Evolutionary conservation across 2,329 filamentous ascomycete species (phyloP).

Genomic region (Daldinia eschscholtzii): DNA sequence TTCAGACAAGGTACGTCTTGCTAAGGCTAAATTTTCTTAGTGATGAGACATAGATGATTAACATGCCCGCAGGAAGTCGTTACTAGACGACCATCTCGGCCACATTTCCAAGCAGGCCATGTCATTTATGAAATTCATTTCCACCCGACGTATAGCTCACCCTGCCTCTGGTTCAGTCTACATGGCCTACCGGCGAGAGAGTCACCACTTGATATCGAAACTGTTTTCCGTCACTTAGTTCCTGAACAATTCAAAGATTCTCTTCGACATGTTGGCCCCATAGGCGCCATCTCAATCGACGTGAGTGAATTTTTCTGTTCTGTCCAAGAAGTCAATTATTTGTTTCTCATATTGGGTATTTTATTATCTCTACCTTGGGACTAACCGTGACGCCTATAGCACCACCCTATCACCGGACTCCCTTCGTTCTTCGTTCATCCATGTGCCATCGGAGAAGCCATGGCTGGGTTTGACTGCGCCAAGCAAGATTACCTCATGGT

Average conservation of each 20-base stretch:
- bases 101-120: slow-evolving; percentile 56
- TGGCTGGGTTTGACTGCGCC: slow-evolving; percentile 73
- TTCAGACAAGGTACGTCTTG: slow-evolving; percentile 61
- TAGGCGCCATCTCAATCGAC: slow-evolving; percentile 81
- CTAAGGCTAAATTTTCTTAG: not conserved
- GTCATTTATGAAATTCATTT: slow-evolving; percentile 81
- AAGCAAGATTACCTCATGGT: slow-evolving; percentile 81
- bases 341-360: slow-evolving; percentile 56
- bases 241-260: slow-evolving; percentile 72
- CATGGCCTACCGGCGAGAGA: slow-evolving; percentile 69
- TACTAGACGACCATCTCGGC: slow-evolving; percentile 48
- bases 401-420: slow-evolving; percentile 83
- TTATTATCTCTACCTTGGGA: slow-evolving; percentile 55
- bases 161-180: slow-evolving; percentile 81
- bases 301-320: slow-evolving; percentile 65
- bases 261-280: slow-evolving; percentile 71
- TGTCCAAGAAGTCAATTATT: slow-evolving; percentile 53
- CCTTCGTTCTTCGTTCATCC: slow-evolving; percentile 94
- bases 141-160: slow-evolving; percentile 80
- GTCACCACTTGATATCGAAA: slow-evolving; percentile 72
- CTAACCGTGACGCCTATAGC: slow-evolving; percentile 62
- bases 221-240: slow-evolving; percentile 78
- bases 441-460: slow-evolving; percentile 86
- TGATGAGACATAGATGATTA: slow-evolving; percentile 8
- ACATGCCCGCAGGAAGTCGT: slow-evolving; percentile 57